Evolutionary conservation across 2,329 filamentous ascomycete species (phyloP), one percentile per base, ranked within the genome.

Genomic region (Didymella exigua): DNA sequence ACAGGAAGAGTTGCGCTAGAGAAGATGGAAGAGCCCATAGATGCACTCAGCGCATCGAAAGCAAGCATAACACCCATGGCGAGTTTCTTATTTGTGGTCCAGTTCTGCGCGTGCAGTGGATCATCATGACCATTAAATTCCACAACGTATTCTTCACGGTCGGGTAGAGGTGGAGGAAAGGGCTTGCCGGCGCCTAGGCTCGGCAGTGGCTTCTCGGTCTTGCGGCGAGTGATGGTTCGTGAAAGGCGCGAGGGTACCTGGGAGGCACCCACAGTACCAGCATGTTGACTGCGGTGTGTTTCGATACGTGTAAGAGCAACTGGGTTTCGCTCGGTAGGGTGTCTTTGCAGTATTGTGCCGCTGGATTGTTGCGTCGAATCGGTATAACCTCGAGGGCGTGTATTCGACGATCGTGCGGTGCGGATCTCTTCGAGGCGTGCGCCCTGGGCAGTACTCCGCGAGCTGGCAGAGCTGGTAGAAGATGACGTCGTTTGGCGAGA

Each of bases 101-200:
- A 97, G 73, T 96, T 97, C 77, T 95, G 90, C 0, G 91, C 88
- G 74, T 96, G 91, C 59, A 93, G 70, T 2, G 91, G 92, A 68
- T 96, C 92, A 60, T 92, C 83, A 1, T 86, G 88, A 0, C 91
- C 91, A 63, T 93, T 88, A 67, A 96, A 97, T 48, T 84, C 90
- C 41, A 93, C 90, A 0, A 92, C 89, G 68, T 93, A 93, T 60
- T 90, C 86, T 65, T 93, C 90, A 62, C 83, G 81, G 4, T 87
- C 85, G 2, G 89, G 89, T 40, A 93, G 72, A 0, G 77, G 79
- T 2, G 89, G 89, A 2, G 90, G 90, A 65, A 86, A 91, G 0
- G 87, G 82, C 76, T 91, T 93, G 14, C 86, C 88, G 44, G 81
- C 85, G 27, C 89, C 89, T 70, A 92, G 88, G 11, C 77, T 75